Percentiles rank a stretch among this genome's conserved stretches.
Conservation (phyloP, 805 yeast species). For the Torulaspora delbrueckii region DNA sequence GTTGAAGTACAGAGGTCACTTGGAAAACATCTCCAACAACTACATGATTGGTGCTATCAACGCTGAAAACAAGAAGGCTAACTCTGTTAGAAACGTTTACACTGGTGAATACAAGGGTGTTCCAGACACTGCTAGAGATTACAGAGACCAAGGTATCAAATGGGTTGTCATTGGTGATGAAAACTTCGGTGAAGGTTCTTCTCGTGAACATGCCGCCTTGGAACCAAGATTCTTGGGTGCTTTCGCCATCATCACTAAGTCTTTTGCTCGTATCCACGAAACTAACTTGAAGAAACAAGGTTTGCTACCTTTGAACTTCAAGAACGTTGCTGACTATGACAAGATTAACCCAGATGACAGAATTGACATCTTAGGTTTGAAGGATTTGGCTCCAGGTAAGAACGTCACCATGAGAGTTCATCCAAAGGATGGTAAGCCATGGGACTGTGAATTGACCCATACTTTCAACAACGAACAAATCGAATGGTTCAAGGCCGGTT, state of each 20-base stretch:
- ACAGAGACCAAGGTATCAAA: conserved; percentile 86
- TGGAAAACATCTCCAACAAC: conserved; percentile 97
- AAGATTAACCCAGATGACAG: conserved; percentile 87
- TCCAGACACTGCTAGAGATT: conserved; percentile 92
- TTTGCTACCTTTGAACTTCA: conserved; percentile 93
- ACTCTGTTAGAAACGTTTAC: conserved; percentile 81
- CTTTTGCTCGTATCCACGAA: conserved; percentile 98
- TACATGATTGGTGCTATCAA: conserved; percentile 99
- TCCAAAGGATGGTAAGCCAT: conserved; percentile 68
- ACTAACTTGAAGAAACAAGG: conserved; percentile 99
- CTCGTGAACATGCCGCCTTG: conserved; percentile 99
- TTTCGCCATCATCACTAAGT: conserved; percentile 93
- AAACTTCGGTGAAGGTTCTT: conserved; percentile 99
- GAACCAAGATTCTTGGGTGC: conserved; percentile 99
- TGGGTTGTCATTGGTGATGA: conserved; percentile 99
- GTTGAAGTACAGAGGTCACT: conserved; percentile 99
- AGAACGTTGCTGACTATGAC: conserved; percentile 85
- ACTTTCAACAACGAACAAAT: conserved; percentile 95
- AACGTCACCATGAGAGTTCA: conserved; percentile 70
- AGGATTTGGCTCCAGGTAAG: conserved; percentile 89
- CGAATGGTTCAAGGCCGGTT: conserved; percentile 98
- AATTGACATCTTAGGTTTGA: conserved; percentile 80
- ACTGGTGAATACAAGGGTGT: conserved; percentile 92
- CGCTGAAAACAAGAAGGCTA: conserved; percentile 93
- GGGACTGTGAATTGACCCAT: conserved; percentile 91